These are phyloP conservation scores for Byssoonygena ceratinophila DNA, from an alignment of 2,329 filamentous ascomycete species.

Conservation along the genomic window DNA sequence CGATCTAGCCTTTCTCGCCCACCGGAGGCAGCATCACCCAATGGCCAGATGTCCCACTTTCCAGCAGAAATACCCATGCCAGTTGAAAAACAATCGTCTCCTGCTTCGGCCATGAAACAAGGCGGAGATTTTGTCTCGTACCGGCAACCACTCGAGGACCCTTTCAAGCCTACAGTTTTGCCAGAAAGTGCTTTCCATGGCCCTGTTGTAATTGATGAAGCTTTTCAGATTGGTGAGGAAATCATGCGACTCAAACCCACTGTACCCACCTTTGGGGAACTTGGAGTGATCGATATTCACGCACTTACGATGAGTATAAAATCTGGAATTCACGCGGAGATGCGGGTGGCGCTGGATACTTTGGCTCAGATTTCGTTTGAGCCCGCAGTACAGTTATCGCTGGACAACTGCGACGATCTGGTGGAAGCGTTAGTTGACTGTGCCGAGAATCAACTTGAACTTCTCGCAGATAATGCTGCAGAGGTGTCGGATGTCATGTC, in stretches of 20 bases:
- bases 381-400: conserved; percentile 51
- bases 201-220: conserved; percentile 58
- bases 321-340: conserved; percentile 77
- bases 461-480: conserved; percentile 70
- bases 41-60: conserved; percentile 15
- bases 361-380: conserved; percentile 62
- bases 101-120: conserved; percentile 18
- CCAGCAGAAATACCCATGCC: conserved; percentile 13
- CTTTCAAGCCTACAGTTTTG: conserved; percentile 39
- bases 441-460: conserved; percentile 75
- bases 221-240: conserved; percentile 55
- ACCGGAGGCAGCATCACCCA: conserved; percentile 21
- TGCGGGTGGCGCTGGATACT: conserved; percentile 80
- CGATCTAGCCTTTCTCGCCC: conserved; percentile 22
- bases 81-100: conserved; percentile 14
- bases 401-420: conserved; percentile 74
- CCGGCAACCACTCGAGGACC: conserved; percentile 24
- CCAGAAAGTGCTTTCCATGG: conserved; percentile 52
- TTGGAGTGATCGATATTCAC: conserved; percentile 82
- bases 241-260: conserved; percentile 61
- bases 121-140: conserved; percentile 13
- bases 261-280: conserved; percentile 61
- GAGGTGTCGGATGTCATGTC: conserved; percentile 81
- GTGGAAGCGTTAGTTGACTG: conserved; percentile 82
- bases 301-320: conserved; percentile 82